Evolutionary conservation across 148 eudicot species (phyloP), one percentile per base, ranked within the genome.

Genomic region (Pouteria glomerata): DNA sequence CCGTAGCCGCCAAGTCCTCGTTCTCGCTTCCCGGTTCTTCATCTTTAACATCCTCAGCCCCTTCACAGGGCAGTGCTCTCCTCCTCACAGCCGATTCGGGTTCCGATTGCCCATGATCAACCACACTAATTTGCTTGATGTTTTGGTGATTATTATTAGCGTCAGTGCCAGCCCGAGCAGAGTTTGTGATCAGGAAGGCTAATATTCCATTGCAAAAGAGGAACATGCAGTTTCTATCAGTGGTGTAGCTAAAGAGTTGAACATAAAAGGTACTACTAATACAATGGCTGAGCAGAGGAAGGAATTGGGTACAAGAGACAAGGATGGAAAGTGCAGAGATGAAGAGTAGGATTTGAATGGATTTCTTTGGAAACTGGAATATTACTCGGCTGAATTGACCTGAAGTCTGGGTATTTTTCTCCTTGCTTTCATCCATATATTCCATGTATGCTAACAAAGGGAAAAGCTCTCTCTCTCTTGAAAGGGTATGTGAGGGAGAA

Each of bases 181-280:
- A 82, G 39, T 76, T 79, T 41, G 59, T 76, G n/a, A 89, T 84
- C 51, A 86, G 61, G 69, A 86, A 59, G 14, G 78, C 86, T 13
- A 87, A 70, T 65, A 89, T 82, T 57, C 94, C 89, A 82, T 89
- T 87, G 64, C 85, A 89, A 19, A 89, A 72, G 42, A 89, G 80
- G 81, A 89, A 89, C 45, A 89, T 77, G 74, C 74, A 80, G 77
- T 87, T 87, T 70, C 87, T 87, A 55, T 84, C 89, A 60, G 84
- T 48, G 59, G 63, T 74, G 73, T 73, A 82, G 57, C 73, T 75
- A 16, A 71, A 59, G 51, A 84, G 6, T 50, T 67, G 63, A 57
- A 34, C 35, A 30, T 77, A 70, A 26, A 78, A 66, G 35, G 26
- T 24, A 21, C 57, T 65, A 21, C 57, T 65, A 5, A 79, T 19